Evolutionary conservation across 352 stramenopile species (phyloP).

Genomic region (Phytophthora fragariaefolia): DNA sequence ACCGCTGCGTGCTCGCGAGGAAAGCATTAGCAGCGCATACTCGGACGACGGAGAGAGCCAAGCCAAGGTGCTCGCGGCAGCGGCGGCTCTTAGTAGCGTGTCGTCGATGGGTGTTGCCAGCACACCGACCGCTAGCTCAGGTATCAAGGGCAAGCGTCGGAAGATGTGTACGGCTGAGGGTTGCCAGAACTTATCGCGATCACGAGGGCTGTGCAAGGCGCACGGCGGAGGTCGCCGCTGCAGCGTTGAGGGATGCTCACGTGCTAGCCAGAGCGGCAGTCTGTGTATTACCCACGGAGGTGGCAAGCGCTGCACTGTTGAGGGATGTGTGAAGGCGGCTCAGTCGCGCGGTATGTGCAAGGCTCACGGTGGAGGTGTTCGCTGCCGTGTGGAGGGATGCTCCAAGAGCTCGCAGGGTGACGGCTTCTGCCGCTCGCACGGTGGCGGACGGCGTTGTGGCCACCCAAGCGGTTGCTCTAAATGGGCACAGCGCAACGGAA

Average conservation of each 20-base stretch:
- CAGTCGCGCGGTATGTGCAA: slow-evolving; percentile 88
- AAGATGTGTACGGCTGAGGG: slow-evolving; percentile 86
- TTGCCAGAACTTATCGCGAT: slow-evolving; percentile 80
- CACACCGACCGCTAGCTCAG: slow-evolving; percentile 22
- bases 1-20: slow-evolving; percentile 35
- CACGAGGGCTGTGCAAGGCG: slow-evolving; percentile 78
- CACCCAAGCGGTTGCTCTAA: slow-evolving; percentile 78
- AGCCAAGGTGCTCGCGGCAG: slow-evolving; percentile 36
- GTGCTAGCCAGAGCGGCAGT: slow-evolving; percentile 80
- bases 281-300: slow-evolving; percentile 86
- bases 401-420: slow-evolving; percentile 84
- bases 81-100: slow-evolving; percentile 36
- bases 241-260: slow-evolving; percentile 81
- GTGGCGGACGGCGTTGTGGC: slow-evolving; percentile 72
- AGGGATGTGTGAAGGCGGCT: slow-evolving; percentile 79
- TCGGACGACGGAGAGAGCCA: slow-evolving; percentile 42
- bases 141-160: slow-evolving; percentile 66
- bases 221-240: slow-evolving; percentile 78
- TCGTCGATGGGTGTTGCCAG: slow-evolving; percentile 29
- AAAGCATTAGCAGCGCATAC: slow-evolving; percentile 39
- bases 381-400: slow-evolving; percentile 85
- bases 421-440: slow-evolving; percentile 84
- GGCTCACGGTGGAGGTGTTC: slow-evolving; percentile 79
- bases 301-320: slow-evolving; percentile 84
- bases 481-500: slow-evolving; percentile 84